Conservation (phyloP, 2,329 filamentous ascomycete species). For the Hypoxylon sp. region DNA sequence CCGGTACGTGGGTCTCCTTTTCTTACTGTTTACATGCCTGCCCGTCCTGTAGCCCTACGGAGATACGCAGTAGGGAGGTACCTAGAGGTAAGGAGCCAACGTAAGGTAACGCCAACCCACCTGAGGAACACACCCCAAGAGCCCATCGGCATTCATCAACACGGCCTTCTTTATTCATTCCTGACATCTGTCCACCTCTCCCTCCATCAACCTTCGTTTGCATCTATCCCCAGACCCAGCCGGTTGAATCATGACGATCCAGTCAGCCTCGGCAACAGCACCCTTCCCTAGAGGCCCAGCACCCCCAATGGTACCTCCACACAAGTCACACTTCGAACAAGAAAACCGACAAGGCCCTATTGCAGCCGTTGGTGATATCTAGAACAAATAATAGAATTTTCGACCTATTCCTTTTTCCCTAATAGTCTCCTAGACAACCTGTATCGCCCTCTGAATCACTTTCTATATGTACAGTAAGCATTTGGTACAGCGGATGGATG, state of each 20-base stretch:
- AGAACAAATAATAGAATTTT: conserved; percentile 33
- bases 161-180: conserved; percentile 22
- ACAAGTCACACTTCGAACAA: conserved; percentile 21
- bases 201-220: conserved; percentile 27
- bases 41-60: conserved; percentile 19
- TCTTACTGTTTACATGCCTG: conserved; percentile 40
- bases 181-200: conserved; percentile 6
- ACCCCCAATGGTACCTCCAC: conserved; percentile 19
- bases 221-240: conserved; percentile 31
- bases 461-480: conserved; percentile 54
- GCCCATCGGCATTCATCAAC: conserved; percentile 16
- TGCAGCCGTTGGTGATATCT: conserved; percentile 1
- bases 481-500: conserved; percentile 42
- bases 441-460: conserved; percentile 36
- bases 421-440: conserved; percentile 31
- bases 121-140: conserved; percentile 21
- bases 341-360: conserved; percentile 3
- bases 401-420: conserved; percentile 29
- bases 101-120: conserved; percentile 46
- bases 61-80: conserved; percentile 32
- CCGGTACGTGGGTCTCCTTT: conserved; percentile 40
- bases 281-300: neutral
- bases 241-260: conserved; percentile 7
- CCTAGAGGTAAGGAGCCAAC: conserved; percentile 34
- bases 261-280: conserved; percentile 19